A percentile compares a stretch with the other conserved stretches of the same genome.
These are phyloP conservation scores for Lipomyces chichibuensis DNA, from an alignment of 805 yeast genomes.

Conservation along the genomic window DNA sequence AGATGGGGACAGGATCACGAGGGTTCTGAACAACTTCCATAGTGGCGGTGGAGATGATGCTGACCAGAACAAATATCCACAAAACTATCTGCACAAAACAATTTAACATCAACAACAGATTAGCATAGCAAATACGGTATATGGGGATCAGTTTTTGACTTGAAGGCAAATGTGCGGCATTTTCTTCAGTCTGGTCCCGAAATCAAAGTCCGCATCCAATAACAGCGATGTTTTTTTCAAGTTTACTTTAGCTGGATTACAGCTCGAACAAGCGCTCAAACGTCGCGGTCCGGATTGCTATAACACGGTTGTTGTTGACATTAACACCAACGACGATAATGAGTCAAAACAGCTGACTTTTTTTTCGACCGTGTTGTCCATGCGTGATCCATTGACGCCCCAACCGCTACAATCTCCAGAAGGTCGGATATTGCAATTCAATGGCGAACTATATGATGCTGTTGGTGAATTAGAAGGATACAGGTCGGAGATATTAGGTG, in stretches of 20 bases:
- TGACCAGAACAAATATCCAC: background rate
- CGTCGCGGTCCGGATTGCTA: slow-evolving; percentile 42
- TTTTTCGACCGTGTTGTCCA: slow-evolving; percentile 75
- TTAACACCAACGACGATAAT: background rate
- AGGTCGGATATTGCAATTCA: slow-evolving; percentile 65
- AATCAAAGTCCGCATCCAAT: background rate
- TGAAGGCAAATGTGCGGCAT: slow-evolving; percentile 43
- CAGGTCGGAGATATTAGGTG: slow-evolving; percentile 5
- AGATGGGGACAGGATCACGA: background rate
- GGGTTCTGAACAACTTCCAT: background rate
- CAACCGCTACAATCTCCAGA: slow-evolving; percentile 61
- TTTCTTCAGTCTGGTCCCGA: slow-evolving; percentile 33
- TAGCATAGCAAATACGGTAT: background rate
- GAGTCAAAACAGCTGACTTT: slow-evolving; percentile 24
- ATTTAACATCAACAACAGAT: background rate
- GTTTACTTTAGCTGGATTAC: slow-evolving; percentile 11
- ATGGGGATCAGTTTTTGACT: background rate
- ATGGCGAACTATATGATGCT: slow-evolving; percentile 83
- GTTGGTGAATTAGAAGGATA: slow-evolving; percentile 48
- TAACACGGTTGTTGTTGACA: slow-evolving; percentile 6
- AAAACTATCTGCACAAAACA: background rate
- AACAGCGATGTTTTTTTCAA: background rate
- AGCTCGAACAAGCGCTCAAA: slow-evolving; percentile 8
- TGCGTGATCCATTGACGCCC: slow-evolving; percentile 72
- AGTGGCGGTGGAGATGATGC: too few species aligned